Conservation (phyloP, 2,329 filamentous ascomycete genomes). For the Colletotrichum sp. region DNA sequence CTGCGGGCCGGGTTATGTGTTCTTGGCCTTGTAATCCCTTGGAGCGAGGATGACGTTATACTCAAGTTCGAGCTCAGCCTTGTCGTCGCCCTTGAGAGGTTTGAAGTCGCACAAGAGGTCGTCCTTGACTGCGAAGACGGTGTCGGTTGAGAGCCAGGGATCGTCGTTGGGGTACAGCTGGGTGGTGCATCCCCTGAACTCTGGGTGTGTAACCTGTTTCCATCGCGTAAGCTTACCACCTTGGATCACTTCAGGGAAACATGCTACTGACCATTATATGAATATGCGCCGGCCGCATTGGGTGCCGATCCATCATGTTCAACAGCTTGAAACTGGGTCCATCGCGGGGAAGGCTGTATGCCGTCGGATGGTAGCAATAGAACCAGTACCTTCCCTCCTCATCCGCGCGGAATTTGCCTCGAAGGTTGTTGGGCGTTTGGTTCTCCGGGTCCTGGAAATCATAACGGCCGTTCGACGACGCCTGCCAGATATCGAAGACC, state of each 20-base stretch:
- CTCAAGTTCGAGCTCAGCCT: conserved; percentile 42
- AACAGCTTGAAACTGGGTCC: neutral
- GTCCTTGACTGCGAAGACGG: conserved; percentile 60
- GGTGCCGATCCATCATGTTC: neutral
- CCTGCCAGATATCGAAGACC: neutral
- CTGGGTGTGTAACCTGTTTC: conserved; percentile 50
- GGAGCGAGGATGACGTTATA: conserved; percentile 49
- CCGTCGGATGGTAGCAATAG: neutral
- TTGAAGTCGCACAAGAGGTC: conserved; percentile 41
- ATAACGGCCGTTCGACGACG: conserved; percentile 77
- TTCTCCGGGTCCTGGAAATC: conserved; percentile 77
- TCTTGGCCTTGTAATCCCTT: conserved; percentile 49
- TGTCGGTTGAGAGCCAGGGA: conserved; percentile 62
- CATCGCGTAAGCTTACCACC: neutral
- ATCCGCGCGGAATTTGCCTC: conserved; percentile 77
- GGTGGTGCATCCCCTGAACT: conserved; percentile 75
- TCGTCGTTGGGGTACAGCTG: conserved; percentile 77
- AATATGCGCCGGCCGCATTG: neutral
- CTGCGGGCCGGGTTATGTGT: neutral
- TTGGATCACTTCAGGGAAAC: neutral
- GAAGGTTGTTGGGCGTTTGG: conserved; percentile 75
- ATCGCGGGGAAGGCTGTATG: neutral
- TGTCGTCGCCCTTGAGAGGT: conserved; percentile 16
- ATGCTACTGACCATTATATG: neutral
- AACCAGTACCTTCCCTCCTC: conserved; percentile 69